Evolutionary conservation across 306 rosid species (phyloP).

Genomic region (Prunus kanzakura): DNA sequence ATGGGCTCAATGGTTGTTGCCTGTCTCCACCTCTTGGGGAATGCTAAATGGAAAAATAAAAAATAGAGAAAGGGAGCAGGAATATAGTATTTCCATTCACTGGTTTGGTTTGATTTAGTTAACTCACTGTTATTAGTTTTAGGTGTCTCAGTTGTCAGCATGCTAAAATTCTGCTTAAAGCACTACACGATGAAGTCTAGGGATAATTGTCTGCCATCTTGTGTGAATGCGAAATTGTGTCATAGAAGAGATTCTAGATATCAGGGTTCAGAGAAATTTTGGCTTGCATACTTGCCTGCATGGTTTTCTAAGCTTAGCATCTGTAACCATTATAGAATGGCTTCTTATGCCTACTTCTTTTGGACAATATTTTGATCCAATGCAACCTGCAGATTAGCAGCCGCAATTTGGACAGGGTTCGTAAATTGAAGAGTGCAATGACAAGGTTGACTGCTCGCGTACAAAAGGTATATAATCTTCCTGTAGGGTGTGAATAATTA

Average conservation of each 20-base stretch:
- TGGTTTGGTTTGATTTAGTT: background rate
- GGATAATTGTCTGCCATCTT: background rate
- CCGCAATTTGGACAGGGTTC: constrained; percentile 97
- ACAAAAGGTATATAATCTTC: constrained; percentile 63
- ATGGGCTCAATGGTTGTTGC: background rate
- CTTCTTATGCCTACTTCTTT: background rate
- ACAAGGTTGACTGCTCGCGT: constrained; percentile 97
- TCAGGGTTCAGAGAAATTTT: background rate
- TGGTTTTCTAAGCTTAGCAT: background rate
- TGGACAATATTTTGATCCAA: constrained; percentile 17
- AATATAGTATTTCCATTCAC: background rate
- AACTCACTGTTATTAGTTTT: background rate
- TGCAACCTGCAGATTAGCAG: constrained; percentile 67
- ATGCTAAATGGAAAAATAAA: constrained; percentile 3
- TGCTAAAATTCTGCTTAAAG: constrained; percentile 6
- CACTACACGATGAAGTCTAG: background rate
- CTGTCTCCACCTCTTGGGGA: background rate
- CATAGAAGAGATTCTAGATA: background rate
- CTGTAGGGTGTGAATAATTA: background rate
- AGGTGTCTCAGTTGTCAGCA: background rate
- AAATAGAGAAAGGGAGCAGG: background rate
- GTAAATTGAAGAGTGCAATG: constrained; percentile 95
- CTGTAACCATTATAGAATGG: background rate
- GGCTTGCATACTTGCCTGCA: background rate
- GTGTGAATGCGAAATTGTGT: background rate